Base-by-base conservation (phyloP, 306 rosid genomes). In the Leucaena leucocephala region DNA sequence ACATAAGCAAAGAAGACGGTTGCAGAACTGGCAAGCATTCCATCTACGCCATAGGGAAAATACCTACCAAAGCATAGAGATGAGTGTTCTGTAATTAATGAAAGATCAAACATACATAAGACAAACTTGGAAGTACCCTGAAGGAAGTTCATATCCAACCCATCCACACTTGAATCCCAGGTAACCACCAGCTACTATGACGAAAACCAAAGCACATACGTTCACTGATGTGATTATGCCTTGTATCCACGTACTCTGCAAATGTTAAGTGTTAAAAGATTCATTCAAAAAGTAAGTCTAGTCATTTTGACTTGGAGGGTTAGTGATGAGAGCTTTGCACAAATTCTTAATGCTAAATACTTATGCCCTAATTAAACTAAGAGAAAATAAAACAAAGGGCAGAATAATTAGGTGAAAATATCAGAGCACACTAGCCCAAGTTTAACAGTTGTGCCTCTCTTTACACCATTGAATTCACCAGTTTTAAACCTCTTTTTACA, bases 11-110 rank as follows among this genome's bases (percentile, higher is more conserved):
- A 95, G 85, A 95, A 95, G 65, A 95, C 98, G 0, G 99, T 95
- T 45, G 99, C 98, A 75, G 98, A 92, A 79, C 99, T 97, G 61
- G 99, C 88, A 82, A 95, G 98, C 96, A 95, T 89, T 68, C 99
- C 99, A 82, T 95, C 80, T 17, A 91, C 84, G 66, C 98, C 98
- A 83, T 80, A 95, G 62, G 98, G 98, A 45, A 93, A 90, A 85
- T 84, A 89, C 87, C 98, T 94, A 72, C 73, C 49, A 58, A 73
- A 78, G 65, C 69, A 76, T 77, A 83, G 58, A 39, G 74, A 74
- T n/a, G 34, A 62, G 61, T 35, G 62, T n/a, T 58, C 72, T 83
- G 66, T 74, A 59, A 77, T 57, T 58, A 39, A 62, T 49, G 42
- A 52, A 58, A 79, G 78, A 79, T 59, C 36, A 67, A 66, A 42